Conservation (phyloP, 1,284 basidiomycete species). For the Boletus nobilissimus region DNA sequence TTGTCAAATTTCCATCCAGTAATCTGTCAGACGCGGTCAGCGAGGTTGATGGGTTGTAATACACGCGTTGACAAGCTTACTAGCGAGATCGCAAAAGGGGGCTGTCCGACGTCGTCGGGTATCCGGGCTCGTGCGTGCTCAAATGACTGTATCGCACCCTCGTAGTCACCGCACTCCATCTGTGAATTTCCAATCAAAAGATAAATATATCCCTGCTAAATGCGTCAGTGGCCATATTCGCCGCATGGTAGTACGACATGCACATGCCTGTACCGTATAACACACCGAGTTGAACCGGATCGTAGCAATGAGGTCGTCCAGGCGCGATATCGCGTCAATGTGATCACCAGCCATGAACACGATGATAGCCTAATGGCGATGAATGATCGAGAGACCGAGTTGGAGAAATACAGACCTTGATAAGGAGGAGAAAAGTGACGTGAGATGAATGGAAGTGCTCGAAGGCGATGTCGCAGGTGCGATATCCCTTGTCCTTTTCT, state of each 20-base stretch:
- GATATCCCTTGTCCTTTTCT: neutral
- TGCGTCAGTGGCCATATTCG: neutral
- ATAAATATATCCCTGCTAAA: neutral
- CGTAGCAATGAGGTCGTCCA: no score
- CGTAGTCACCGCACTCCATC: neutral
- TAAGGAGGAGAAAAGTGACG: neutral
- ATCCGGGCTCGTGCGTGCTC: neutral
- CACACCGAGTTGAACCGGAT: no score
- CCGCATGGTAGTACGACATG: no score
- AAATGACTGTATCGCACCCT: neutral
- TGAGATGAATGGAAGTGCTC: neutral
- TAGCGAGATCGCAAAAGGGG: neutral
- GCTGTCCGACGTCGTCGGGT: neutral
- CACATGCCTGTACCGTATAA: no score
- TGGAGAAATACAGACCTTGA: neutral
- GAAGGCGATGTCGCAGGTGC: neutral
- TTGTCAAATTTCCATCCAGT: neutral
- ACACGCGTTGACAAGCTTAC: no score
- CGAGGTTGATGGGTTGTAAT: neutral
- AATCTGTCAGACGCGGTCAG: neutral
- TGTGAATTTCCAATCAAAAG: neutral
- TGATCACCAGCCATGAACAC: no score
- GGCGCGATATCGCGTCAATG: no score
- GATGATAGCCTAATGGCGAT: no score
- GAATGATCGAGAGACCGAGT: no score